Base-by-base conservation (phyloP, 1,284 basidiomycete genomes). In the Mycena citricolor region DNA sequence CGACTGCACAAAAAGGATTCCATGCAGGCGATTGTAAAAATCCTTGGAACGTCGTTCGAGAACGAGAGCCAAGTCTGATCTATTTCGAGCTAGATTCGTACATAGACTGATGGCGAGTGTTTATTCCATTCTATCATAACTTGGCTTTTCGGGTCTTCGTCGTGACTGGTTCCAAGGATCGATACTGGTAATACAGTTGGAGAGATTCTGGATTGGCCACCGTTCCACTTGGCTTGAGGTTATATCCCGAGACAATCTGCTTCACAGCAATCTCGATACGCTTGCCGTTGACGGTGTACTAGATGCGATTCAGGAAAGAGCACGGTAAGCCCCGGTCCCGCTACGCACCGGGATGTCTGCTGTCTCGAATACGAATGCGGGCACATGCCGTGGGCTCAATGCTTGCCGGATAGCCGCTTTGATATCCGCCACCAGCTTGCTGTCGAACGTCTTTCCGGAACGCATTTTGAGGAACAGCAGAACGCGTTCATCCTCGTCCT, bases 381-480 rank as follows among this genome's bases (percentile, higher is more conserved):
- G 89, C 17, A 90, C 86, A 57, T 91, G 88, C 40, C 86, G 71
- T 10, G 81, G 73, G 55, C 86, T 90, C 39, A 90, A 69, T 12
- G 76, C 73, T n/a, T 68, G 67, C 43, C 80, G 67, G 47, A 93
- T 89, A 11, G 79, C 71, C 1, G 62, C 60, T 54, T 77, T 76
- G 47, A 90, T 79, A 32, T 71, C 57, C 41, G 66, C 68, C 24
- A 74, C 66, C 26, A 90, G 62, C 8, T 61, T 60, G 0, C 70
- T 57, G 7, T 71, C 74, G 33, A 86, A 70, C n/a, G 59, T 65
- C 42, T 69, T 58, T 1, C 79, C 80, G 0, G 70, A 53, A 20
- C 76, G 73, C 71, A 91, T 81, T 66, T 90, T 90, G 56, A 94
- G 58, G 63, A 94, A 94, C 4, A 94, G 69, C 7, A 94, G 69